A percentile compares a stretch with the other conserved stretches of the same genome.
phyloP scores from a whole-genome alignment of 176 grass and related monocot species.

The Musa schizocarpa region DNA sequence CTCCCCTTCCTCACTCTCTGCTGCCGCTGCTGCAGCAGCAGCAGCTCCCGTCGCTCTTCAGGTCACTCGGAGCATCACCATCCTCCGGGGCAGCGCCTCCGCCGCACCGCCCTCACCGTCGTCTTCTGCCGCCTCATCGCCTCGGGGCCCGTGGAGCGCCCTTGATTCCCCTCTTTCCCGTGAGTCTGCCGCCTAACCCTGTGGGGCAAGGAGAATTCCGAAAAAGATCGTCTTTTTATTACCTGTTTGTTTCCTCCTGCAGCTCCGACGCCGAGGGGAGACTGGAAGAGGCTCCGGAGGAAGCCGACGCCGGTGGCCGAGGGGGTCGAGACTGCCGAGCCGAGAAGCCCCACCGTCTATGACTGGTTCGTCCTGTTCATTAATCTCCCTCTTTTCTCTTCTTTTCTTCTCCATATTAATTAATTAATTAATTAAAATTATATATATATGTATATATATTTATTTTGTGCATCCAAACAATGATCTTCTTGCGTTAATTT shows the following conservation, averaged over 20 bases:
- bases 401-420: neutral
- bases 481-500: neutral
- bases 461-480: too few relatives aligned
- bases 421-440: too few relatives aligned
- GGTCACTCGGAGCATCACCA: constrained; percentile 65
- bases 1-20: constrained; percentile 41
- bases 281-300: constrained; percentile 52
- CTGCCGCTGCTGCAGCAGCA: neutral
- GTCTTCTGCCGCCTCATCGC: constrained; percentile 14
- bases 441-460: too few relatives aligned
- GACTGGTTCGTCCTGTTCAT: constrained; percentile 46
- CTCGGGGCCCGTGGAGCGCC: neutral
- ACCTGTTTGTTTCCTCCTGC: neutral
- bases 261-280: constrained; percentile 54
- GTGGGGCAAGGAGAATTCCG: neutral
- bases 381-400: neutral
- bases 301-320: constrained; percentile 24
- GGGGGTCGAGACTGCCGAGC: constrained; percentile 22
- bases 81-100: constrained; percentile 28
- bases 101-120: constrained; percentile 30
- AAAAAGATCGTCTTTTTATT: neutral
- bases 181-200: neutral
- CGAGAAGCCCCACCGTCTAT: constrained; percentile 76
- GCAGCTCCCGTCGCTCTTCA: constrained; percentile 4
- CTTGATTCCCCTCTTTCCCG: constrained; percentile 51